Evolutionary conservation across 345 rosid species (phyloP), one percentile per base, ranked within the genome.

Genomic region (Euphorbia peplus): DNA sequence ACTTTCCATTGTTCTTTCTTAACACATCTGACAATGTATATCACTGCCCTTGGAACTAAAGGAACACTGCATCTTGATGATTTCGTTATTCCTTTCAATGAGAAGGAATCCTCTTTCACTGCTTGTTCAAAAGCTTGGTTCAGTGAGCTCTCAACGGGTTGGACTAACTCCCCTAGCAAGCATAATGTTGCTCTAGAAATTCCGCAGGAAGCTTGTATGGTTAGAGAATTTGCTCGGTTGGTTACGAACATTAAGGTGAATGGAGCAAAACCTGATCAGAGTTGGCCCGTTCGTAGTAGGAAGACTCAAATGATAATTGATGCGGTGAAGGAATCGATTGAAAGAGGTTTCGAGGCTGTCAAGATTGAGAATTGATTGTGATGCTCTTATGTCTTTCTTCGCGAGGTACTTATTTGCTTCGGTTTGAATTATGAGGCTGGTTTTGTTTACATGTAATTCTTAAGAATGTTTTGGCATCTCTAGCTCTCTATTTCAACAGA

Each of bases 191-290:
- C 42, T 42, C 72, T 70, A 21, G 83, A 84, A 67, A 67, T 90
- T 61, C 89, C 98, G 3, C 97, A 93, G 73, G 98, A 90, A 77
- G 89, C 74, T 29, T 73, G 81, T 70, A 87, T 90, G 98, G 93
- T 93, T 70, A 83, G 66, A 53, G 97, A 88, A 81, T 90, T 93
- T 73, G 81, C 88, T 11, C 60, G 78, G 67, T 73, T 90, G 81
- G 96, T 87, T 2, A 75, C 76, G 21, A 73, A 81, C 41, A 79
- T 86, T 0, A 83, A 88, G 59, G 61, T 65, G 19, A 75, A 73
- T 18, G 91, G 97, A 21, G 80, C 83, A 18, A 83, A 84, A 68
- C 96, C 92, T 0, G 93, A 90, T 58, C 73, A 64, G 42, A 82
- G 75, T 76, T 90, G 97, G 98, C 76, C 88, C 0, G 72, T 68